Base-by-base conservation (phyloP, 208 protist species). In the Trypanosoma caninum region DNA sequence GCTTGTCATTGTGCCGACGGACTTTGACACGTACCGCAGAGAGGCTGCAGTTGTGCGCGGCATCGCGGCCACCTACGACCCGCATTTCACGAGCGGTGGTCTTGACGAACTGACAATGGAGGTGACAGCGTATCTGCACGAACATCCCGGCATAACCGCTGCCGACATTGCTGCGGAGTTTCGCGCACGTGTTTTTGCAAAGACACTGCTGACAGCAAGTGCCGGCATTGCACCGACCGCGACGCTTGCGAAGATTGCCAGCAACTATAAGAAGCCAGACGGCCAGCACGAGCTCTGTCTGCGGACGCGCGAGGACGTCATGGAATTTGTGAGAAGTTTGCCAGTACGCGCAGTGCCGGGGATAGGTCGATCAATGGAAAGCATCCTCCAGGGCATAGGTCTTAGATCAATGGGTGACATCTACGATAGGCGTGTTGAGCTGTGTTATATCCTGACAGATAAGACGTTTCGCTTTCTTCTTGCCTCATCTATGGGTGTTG, bases 211-310 rank as follows among this genome's bases (percentile, higher is more conserved):
- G 28, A 97, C 94, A 30, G 79, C 78, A 57, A 93, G 84, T 62
- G 90, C 79, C 25, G 87, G 92, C 44, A 93, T 97, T 37, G 89
- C 81, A 0, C 83, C 89, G 20, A 97, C 91, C 14, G 72, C 81
- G 3, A 78, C 81, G 22, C 68, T 98, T 6, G 77, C 90, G 16
- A 97, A 98, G 77, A 94, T 98, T 37, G 87, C 81, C 16, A 85
- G 88, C 33, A 97, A 98, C 68, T 72, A 90, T 27, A 94, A 97
- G 64, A 98, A 98, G 69, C 96, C 96, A 13, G 95, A 98, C 61
- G 96, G 94, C 2, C 94, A 97, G 74, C 93, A 94, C 56, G 84
- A 91, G 46, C 81, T 94, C 46, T 66, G 68, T 13, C 76, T 95
- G 45, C 66, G 70, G n/a, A 84, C 70, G 30, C 78, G 80, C n/a